A percentile compares a stretch with the other conserved stretches of the same genome.
Conservation (phyloP, 345 rosid genomes). For the Syzygium grande region DNA sequence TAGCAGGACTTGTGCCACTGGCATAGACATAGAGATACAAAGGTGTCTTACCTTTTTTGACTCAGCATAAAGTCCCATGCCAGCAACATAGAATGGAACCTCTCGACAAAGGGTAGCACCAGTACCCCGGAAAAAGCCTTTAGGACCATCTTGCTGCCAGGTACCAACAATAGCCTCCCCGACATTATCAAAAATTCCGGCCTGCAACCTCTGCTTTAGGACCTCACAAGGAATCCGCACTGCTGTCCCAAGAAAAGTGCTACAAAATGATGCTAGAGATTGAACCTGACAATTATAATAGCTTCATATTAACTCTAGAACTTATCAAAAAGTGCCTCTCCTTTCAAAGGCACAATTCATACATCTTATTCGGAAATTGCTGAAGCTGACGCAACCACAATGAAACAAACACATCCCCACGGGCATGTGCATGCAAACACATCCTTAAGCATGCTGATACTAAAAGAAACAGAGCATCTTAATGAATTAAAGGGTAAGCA, state of each 20-base stretch:
- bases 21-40: background rate
- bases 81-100: constrained; percentile 95
- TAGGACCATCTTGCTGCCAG: constrained; percentile 88
- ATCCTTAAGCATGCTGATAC: background rate
- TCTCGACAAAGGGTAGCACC: constrained; percentile 96
- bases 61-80: constrained; percentile 87
- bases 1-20: background rate
- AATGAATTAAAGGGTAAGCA: background rate
- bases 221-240: constrained; percentile 97
- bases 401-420: background rate
- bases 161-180: constrained; percentile 91
- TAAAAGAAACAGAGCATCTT: background rate
- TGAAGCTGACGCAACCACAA: background rate
- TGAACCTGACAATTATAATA: constrained; percentile 53
- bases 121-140: constrained; percentile 95
- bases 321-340: background rate
- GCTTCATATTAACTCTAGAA: background rate
- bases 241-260: constrained; percentile 92
- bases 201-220: constrained; percentile 94
- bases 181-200: constrained; percentile 78
- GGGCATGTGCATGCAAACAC: background rate
- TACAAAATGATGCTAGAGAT: constrained; percentile 88
- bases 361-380: background rate
- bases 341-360: background rate
- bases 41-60: constrained; percentile 71